phyloP scores from a whole-genome alignment of 805 yeast genomes.

The Kluyveromyces nonfermentans region DNA sequence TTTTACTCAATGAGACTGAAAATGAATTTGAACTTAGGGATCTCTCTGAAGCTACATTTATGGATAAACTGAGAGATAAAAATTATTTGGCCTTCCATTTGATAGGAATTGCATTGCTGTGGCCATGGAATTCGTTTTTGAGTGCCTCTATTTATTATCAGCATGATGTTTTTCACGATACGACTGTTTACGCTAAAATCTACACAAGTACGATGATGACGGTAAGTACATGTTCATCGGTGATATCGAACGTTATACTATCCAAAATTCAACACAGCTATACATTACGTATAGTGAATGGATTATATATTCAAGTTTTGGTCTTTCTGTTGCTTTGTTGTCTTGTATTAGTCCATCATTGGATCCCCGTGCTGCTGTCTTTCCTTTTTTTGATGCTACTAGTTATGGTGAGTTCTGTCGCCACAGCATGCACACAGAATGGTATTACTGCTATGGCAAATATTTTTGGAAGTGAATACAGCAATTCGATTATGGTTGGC shows the following conservation, averaged over 20 bases:
- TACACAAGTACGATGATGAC: conserved; percentile 87
- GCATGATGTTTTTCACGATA: conserved; percentile 43
- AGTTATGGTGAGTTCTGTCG: conserved; percentile 58
- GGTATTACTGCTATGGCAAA: conserved; percentile 85
- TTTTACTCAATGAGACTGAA: background rate
- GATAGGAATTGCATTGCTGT: conserved; percentile 70
- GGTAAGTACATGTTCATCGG: conserved; percentile 61
- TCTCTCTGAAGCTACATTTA: background rate
- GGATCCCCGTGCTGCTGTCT: conserved; percentile 13
- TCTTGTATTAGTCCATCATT: conserved; percentile 15
- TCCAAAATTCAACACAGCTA: conserved; percentile 57
- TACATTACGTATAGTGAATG: conserved; percentile 46
- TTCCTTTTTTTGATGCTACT: conserved; percentile 49
- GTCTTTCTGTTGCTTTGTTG: conserved; percentile 50
- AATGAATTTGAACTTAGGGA: background rate
- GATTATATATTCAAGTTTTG: conserved; percentile 47
- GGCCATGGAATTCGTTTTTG: conserved; percentile 96
- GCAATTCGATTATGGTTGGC: conserved; percentile 90
- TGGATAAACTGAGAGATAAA: conserved; percentile 11
- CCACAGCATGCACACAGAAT: conserved; percentile 78
- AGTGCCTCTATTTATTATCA: conserved; percentile 77
- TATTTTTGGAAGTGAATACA: conserved; percentile 62
- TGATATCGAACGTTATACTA: conserved; percentile 48
- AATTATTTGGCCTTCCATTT: conserved; percentile 50
- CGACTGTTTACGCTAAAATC: conserved; percentile 42